phyloP scores from a whole-genome alignment of 257 asterid species.

The Solanum lycopersicoides region DNA sequence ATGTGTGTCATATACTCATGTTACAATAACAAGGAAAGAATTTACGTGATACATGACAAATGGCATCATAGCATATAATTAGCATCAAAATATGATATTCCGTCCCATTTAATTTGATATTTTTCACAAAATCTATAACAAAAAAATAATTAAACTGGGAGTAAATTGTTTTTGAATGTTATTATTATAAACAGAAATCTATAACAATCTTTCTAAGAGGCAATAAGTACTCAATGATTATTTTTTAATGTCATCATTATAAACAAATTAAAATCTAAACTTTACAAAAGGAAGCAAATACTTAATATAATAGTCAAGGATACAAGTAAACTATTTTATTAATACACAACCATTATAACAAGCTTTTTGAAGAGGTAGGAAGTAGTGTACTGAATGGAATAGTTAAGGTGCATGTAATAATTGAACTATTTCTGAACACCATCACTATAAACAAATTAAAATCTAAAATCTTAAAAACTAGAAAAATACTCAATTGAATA shows the following conservation, averaged over 20 bases:
- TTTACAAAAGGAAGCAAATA: not conserved
- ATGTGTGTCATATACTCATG: not conserved
- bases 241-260: too few relatives aligned
- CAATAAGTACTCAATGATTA: fast-evolving
- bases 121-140: not conserved
- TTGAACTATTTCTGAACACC: not conserved
- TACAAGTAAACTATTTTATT: not conserved
- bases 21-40: not conserved
- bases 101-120: not conserved
- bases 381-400: not conserved
- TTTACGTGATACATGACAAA: not conserved
- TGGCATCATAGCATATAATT: not conserved
- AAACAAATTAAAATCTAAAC: not conserved
- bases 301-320: not conserved
- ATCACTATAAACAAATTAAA: not conserved
- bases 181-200: not conserved
- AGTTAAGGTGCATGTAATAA: not conserved
- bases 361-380: not conserved
- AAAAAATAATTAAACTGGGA: not conserved
- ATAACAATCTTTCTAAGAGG: not conserved
- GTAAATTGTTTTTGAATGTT: not conserved
- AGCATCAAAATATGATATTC: not conserved
- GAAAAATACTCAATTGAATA: not conserved
- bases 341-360: not conserved
- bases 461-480: not conserved